These are phyloP conservation scores for Vitis hybrid DNA, from an alignment of 177 flowering plant species.

Conservation along the genomic window DNA sequence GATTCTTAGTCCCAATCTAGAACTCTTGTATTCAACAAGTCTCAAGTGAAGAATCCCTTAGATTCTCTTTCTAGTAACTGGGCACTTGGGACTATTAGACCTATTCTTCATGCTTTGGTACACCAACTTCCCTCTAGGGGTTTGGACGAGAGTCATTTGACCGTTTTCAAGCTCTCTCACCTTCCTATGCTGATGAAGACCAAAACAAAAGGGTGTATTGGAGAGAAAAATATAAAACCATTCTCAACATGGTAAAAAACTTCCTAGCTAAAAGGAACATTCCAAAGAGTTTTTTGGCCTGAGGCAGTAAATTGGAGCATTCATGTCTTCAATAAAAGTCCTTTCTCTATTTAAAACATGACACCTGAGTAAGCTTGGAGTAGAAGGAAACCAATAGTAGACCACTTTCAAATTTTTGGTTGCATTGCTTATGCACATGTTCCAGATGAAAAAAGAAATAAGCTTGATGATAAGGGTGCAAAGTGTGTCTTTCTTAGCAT, in stretches of 20 bases:
- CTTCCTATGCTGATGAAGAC: too few relatives aligned
- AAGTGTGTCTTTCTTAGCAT: neutral
- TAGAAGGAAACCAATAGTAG: neutral
- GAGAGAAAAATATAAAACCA: neutral
- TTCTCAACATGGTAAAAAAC: neutral
- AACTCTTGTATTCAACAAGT: too few relatives aligned
- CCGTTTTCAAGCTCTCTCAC: too few relatives aligned
- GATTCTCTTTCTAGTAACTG: too few relatives aligned
- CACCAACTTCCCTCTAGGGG: too few relatives aligned
- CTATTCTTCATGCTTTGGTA: too few relatives aligned
- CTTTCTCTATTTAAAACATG: neutral
- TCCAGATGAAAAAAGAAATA: neutral
- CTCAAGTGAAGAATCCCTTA: too few relatives aligned
- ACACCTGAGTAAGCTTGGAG: neutral
- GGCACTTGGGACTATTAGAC: too few relatives aligned
- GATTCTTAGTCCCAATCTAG: too few relatives aligned
- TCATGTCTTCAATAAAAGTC: neutral
- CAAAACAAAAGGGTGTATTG: too few relatives aligned
- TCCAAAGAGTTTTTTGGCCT: neutral
- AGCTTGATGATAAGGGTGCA: neutral
- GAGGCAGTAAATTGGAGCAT: neutral
- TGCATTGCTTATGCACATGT: neutral
- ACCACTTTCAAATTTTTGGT: too few relatives aligned
- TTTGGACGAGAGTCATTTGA: too few relatives aligned
- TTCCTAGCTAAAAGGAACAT: neutral